Evolutionary conservation across 1,284 basidiomycete genomes (phyloP).

Genomic region (Termitomyces sp.): DNA sequence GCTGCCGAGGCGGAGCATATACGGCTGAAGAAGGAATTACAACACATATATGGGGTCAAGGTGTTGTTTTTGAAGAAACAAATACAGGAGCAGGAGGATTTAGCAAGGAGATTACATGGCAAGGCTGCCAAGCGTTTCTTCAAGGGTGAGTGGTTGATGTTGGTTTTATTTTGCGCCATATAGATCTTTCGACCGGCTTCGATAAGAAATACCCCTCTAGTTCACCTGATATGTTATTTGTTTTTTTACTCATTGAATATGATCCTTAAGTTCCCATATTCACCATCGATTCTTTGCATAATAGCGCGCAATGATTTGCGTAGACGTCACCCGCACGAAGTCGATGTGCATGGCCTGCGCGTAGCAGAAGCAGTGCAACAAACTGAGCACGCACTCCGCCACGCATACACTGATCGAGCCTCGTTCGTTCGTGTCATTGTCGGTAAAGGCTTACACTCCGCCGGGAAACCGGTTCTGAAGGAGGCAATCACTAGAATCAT

Average conservation of each 20-base stretch:
- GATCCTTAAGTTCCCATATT: background rate
- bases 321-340: conserved; percentile 33
- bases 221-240: background rate
- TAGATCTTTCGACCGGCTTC: background rate
- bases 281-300: conserved; percentile 4
- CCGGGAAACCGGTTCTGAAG: conserved; percentile 68
- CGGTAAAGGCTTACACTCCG: conserved; percentile 73
- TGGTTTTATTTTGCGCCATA: background rate
- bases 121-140: conserved; percentile 37
- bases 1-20: conserved; percentile 26
- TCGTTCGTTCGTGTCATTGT: conserved; percentile 67
- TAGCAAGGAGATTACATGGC: conserved; percentile 31
- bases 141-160: conserved; percentile 26
- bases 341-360: conserved; percentile 78
- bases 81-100: conserved; percentile 28
- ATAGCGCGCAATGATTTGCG: conserved; percentile 43
- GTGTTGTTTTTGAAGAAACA: conserved; percentile 32
- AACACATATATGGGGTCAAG: conserved; percentile 25
- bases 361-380: conserved; percentile 63
- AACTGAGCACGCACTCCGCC: conserved; percentile 57
- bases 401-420: conserved; percentile 49
- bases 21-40: conserved; percentile 25
- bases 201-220: background rate
- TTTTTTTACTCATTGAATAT: background rate
- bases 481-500: conserved; percentile 66